phyloP scores from a whole-genome alignment of 2,329 filamentous ascomycete genomes.

The Hypoxylon sp. region DNA sequence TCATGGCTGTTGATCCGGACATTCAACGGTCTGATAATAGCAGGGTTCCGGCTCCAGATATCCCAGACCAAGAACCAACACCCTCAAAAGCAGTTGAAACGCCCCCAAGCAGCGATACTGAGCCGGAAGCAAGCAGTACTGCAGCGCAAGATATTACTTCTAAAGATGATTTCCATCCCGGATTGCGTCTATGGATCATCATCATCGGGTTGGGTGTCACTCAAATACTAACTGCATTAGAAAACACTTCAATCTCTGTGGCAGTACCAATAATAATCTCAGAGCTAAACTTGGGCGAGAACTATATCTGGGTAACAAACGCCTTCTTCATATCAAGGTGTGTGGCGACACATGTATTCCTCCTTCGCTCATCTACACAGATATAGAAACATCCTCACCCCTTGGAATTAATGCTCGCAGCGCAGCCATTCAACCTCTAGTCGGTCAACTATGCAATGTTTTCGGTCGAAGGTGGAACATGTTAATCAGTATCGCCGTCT shows the following conservation, averaged over 20 bases:
- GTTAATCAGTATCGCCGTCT: slow-evolving; percentile 59
- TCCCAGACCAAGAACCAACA: not conserved
- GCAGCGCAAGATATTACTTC: not conserved
- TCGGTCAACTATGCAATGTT: slow-evolving; percentile 59
- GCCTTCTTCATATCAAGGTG: slow-evolving; percentile 35
- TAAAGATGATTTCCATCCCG: slow-evolving; percentile 2
- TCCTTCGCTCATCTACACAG: too few relatives aligned
- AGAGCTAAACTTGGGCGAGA: slow-evolving; percentile 9
- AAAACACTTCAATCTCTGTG: slow-evolving; percentile 26
- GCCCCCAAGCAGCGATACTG: not conserved
- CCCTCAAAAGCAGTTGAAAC: not conserved
- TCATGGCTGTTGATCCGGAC: not conserved
- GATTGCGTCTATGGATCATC: slow-evolving; percentile 45
- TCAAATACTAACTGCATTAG: slow-evolving; percentile 30
- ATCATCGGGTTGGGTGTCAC: slow-evolving; percentile 44
- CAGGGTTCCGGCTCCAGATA: not conserved
- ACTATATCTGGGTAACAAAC: slow-evolving; percentile 39
- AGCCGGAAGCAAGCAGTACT: not conserved
- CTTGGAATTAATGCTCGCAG: slow-evolving; percentile 1
- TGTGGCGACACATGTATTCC: too few relatives aligned
- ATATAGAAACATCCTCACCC: not conserved
- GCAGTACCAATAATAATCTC: slow-evolving; percentile 27
- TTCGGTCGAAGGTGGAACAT: slow-evolving; percentile 60
- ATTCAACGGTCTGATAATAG: not conserved
- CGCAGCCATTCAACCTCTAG: slow-evolving; percentile 45